Conservation (phyloP, 1,284 basidiomycete genomes). For the Farysia itapuensis region DNA sequence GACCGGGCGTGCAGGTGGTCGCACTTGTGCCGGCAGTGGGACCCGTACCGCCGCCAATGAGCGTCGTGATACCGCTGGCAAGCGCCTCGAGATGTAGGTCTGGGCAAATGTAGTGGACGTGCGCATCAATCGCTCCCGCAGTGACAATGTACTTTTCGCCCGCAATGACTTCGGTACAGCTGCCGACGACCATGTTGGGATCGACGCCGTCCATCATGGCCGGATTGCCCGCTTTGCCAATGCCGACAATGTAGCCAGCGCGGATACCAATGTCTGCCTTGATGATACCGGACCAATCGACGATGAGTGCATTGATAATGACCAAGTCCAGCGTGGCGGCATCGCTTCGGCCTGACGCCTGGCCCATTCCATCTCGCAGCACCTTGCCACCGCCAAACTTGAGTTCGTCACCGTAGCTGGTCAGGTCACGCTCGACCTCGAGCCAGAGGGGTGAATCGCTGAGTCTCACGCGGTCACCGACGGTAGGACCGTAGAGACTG, state of each 20-base stretch:
- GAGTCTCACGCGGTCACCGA: constrained; percentile 82
- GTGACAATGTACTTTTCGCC: constrained; percentile 93
- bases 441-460: constrained; percentile 91
- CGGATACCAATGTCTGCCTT: constrained; percentile 98
- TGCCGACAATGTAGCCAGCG: constrained; percentile 77
- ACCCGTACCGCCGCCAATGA: constrained; percentile 71
- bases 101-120: constrained; percentile 81
- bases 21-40: constrained; percentile 87
- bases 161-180: constrained; percentile 70
- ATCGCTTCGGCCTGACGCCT: constrained; percentile 75
- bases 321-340: constrained; percentile 80
- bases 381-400: constrained; percentile 85
- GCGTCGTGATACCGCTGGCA: constrained; percentile 62
- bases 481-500: constrained; percentile 73
- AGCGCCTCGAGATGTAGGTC: constrained; percentile 72
- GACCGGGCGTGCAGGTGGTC: constrained; percentile 84
- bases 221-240: constrained; percentile 96
- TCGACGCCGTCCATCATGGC: constrained; percentile 86
- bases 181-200: constrained; percentile 65
- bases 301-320: constrained; percentile 89
- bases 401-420: constrained; percentile 81
- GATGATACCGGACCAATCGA: constrained; percentile 94
- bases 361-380: constrained; percentile 66
- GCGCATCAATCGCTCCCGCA: constrained; percentile 88
- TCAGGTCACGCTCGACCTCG: constrained; percentile 84